Percentiles rank a stretch among this genome's conserved stretches.
These are phyloP conservation scores for Leccinum holopus DNA, from an alignment of 1,284 basidiomycete species.

Conservation along the genomic window DNA sequence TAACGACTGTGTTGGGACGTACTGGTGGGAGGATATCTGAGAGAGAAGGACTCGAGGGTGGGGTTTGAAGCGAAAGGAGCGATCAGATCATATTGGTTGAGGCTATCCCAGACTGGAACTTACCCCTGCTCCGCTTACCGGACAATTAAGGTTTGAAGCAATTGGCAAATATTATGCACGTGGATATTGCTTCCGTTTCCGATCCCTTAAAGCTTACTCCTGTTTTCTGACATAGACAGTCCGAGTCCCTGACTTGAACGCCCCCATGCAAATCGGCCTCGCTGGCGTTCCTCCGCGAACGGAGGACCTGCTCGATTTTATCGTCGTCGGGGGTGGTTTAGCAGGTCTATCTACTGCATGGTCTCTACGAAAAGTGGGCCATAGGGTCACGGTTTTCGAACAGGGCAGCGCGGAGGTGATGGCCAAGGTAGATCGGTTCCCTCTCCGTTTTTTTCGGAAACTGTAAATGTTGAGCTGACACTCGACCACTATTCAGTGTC, in stretches of 20 bases:
- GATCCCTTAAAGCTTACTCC: background rate
- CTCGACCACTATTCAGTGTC: constrained; percentile 7
- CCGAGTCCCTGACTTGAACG: background rate
- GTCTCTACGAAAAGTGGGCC: constrained; percentile 42
- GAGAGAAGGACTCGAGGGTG: no score
- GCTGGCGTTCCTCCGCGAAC: constrained; percentile 18
- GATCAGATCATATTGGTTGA: no score
- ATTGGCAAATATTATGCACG: no score
- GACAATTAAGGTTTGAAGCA: no score
- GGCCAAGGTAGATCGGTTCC: constrained; percentile 28
- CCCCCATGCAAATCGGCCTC: constrained; percentile 1
- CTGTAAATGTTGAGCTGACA: background rate
- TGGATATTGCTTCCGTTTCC: no score
- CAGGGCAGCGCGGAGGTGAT: constrained; percentile 30
- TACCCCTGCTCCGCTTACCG: no score
- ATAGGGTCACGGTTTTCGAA: constrained; percentile 44
- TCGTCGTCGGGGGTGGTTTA: constrained; percentile 44
- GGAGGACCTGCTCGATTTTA: constrained; percentile 31
- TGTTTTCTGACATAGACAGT: background rate
- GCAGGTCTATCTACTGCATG: constrained; percentile 45
- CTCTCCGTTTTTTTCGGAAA: no score
- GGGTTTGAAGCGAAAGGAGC: no score
- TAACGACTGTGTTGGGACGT: no score
- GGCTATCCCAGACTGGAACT: no score
- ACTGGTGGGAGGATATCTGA: no score